Evolutionary conservation across 2,329 filamentous ascomycete genomes (phyloP).

Genomic region (Colletotrichum ledebouriae): DNA sequence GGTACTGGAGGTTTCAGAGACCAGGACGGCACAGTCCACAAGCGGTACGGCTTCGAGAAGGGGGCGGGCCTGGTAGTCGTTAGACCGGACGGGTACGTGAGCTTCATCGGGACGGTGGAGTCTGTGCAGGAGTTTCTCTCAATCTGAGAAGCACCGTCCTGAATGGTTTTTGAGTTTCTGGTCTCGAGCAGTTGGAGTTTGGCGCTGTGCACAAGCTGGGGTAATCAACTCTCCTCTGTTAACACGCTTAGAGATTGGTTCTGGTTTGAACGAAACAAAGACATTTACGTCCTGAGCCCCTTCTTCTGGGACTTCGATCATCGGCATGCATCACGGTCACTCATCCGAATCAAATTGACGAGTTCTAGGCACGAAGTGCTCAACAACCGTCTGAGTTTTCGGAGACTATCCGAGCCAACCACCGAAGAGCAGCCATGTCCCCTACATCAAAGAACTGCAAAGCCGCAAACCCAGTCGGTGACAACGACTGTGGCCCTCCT

Average conservation of each 20-base stretch:
- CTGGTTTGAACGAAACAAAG: constrained; percentile 4
- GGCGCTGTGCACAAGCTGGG: not conserved
- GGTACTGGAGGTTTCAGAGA: constrained; percentile 41
- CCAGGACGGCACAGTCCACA: constrained; percentile 47
- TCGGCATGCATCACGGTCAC: constrained; percentile 16
- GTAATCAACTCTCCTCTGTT: not conserved
- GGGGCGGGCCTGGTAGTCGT: constrained; percentile 48
- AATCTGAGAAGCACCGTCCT: constrained; percentile 9
- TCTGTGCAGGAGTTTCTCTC: constrained; percentile 45
- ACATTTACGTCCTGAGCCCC: not conserved
- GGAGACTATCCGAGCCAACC: constrained; percentile 36
- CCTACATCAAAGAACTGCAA: constrained; percentile 26
- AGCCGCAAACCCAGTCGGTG: not conserved
- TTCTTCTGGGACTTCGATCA: not conserved
- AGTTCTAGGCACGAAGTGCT: not conserved
- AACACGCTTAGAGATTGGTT: not conserved
- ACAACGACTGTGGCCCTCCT: not conserved
- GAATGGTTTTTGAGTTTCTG: not conserved
- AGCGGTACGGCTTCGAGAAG: constrained; percentile 48
- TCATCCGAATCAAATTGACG: constrained; percentile 20
- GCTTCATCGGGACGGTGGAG: constrained; percentile 48
- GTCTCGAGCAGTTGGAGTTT: constrained; percentile 1
- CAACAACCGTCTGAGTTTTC: constrained; percentile 11
- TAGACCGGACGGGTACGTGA: constrained; percentile 51
- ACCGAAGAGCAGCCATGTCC: constrained; percentile 33